phyloP scores from a whole-genome alignment of 2,329 filamentous ascomycete species.

The Diaporthe citrichinensis region DNA sequence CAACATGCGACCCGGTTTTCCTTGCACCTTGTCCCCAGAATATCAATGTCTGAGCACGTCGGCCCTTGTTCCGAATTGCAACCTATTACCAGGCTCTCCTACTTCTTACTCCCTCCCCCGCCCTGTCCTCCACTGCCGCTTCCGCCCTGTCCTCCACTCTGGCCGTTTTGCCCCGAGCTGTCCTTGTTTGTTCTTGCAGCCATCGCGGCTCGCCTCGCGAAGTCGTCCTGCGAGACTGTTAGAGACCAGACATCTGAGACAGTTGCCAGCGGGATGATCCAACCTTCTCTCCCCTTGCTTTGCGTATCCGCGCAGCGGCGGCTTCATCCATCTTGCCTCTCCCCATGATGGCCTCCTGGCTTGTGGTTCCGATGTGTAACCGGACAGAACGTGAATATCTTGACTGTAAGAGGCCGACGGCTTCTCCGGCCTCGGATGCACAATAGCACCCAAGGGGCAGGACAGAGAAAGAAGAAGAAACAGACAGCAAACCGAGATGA shows the following conservation, averaged over 20 bases:
- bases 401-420: neutral
- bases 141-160: slow-evolving; percentile 39
- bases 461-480: neutral
- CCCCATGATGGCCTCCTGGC: slow-evolving; percentile 46
- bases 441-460: slow-evolving; percentile 13
- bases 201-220: slow-evolving; percentile 53
- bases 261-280: slow-evolving; percentile 34
- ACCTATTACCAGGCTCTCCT: slow-evolving; percentile 26
- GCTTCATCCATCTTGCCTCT: slow-evolving; percentile 59
- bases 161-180: slow-evolving; percentile 39
- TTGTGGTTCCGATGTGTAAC: slow-evolving; percentile 3
- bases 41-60: slow-evolving; percentile 27
- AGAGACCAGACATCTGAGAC: slow-evolving; percentile 2
- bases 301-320: slow-evolving; percentile 58
- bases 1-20: slow-evolving; percentile 8
- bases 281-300: slow-evolving; percentile 57
- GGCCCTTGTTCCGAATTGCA: slow-evolving; percentile 7
- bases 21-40: slow-evolving; percentile 13
- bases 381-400: neutral
- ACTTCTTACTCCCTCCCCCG: slow-evolving; percentile 38
- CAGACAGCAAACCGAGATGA: neutral
- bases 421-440: neutral
- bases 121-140: slow-evolving; percentile 43
- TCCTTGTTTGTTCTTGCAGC: slow-evolving; percentile 53
- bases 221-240: slow-evolving; percentile 50